Percentiles rank a stretch among this genome's conserved stretches.
phyloP scores from a whole-genome alignment of 371 early-diverging fungal genomes.

The Syncephalastrum monosporum region DNA sequence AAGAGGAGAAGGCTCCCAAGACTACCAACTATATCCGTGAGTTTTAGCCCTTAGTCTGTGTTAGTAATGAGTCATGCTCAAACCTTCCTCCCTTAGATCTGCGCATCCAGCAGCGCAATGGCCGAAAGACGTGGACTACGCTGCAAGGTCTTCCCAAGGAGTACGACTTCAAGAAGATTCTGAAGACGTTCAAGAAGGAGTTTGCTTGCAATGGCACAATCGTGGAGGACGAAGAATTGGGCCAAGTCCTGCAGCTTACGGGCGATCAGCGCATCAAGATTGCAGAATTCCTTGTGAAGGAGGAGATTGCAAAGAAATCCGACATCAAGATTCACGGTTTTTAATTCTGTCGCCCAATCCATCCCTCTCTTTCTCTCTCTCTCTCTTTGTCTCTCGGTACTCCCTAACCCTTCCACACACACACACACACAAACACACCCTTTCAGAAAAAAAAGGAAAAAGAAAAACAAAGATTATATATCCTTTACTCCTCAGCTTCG shows the following conservation, averaged over 20 bases:
- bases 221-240: slow-evolving; percentile 88
- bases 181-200: slow-evolving; percentile 95
- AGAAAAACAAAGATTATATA: too few relatives aligned
- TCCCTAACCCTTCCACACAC: too few relatives aligned
- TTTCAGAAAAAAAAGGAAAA: too few relatives aligned
- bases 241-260: slow-evolving; percentile 90
- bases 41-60: slow-evolving; percentile 19
- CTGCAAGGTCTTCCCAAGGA: slow-evolving; percentile 82
- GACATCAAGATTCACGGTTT: slow-evolving; percentile 92
- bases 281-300: slow-evolving; percentile 69
- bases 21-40: slow-evolving; percentile 75
- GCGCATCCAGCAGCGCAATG: slow-evolving; percentile 97
- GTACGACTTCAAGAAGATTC: slow-evolving; percentile 84
- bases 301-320: slow-evolving; percentile 82
- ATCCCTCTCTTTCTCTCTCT: not conserved
- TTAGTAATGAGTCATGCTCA: not conserved
- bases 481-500: not conserved
- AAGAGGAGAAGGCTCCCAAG: slow-evolving; percentile 56
- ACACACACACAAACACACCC: too few relatives aligned
- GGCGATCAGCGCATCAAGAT: slow-evolving; percentile 95
- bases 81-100: slow-evolving; percentile 65
- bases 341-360: slow-evolving; percentile 12
- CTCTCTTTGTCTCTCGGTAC: not conserved
- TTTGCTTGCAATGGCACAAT: slow-evolving; percentile 97
- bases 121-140: slow-evolving; percentile 95